These are phyloP conservation scores for Brettanomyces nanus DNA, from an alignment of 805 yeast species.

Conservation along the genomic window DNA sequence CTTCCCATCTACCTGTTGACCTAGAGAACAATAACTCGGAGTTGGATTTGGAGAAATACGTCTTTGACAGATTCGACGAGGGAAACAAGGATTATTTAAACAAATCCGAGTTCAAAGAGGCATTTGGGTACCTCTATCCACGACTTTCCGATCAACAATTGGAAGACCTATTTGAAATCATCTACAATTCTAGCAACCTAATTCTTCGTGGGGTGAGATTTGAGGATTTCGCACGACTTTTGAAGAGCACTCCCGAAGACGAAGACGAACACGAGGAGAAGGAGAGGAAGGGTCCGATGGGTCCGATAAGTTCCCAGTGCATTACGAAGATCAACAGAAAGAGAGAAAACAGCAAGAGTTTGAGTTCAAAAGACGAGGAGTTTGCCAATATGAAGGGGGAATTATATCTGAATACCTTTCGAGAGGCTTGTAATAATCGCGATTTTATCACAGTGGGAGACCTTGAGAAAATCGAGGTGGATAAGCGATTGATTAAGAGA, in stretches of 20 bases:
- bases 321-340: neutral
- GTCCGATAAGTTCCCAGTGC: neutral
- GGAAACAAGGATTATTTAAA: slow-evolving; percentile 30
- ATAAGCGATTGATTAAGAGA: slow-evolving; percentile 9
- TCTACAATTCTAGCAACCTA: slow-evolving; percentile 15
- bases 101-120: slow-evolving; percentile 34
- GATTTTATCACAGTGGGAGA: slow-evolving; percentile 31
- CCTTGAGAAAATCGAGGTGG: slow-evolving; percentile 26
- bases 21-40: slow-evolving; percentile 1
- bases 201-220: slow-evolving; percentile 21
- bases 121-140: slow-evolving; percentile 34
- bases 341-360: slow-evolving; percentile 11
- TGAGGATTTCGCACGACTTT: slow-evolving; percentile 18
- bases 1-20: neutral
- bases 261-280: slow-evolving; percentile 10
- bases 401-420: slow-evolving; percentile 30
- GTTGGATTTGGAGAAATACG: slow-evolving; percentile 21
- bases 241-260: slow-evolving; percentile 12
- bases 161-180: slow-evolving; percentile 29
- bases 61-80: slow-evolving; percentile 33
- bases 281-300: slow-evolving; percentile 2
- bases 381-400: slow-evolving; percentile 33
- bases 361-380: slow-evolving; percentile 26
- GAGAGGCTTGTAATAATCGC: slow-evolving; percentile 32
- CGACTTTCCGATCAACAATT: slow-evolving; percentile 27